Evolutionary conservation across 371 early-diverging fungal species (phyloP).

Genomic region (Apophysomyces ossiformis): DNA sequence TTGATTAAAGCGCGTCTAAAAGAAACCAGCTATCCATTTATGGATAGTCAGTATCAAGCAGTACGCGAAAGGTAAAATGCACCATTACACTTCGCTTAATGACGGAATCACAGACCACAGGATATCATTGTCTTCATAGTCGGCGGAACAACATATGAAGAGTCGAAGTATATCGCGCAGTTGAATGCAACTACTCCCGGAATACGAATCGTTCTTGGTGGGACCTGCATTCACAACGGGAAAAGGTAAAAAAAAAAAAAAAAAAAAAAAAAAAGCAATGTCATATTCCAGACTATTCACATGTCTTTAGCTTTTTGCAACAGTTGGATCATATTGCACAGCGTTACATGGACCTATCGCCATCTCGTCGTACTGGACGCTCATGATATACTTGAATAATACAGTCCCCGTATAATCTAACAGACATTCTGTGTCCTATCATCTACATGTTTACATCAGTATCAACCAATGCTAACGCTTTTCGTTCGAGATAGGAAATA

Average conservation of each 20-base stretch:
- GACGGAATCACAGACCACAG: conserved; percentile 68
- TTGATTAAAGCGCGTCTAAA: conserved; percentile 82
- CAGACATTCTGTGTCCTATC: too few relatives aligned
- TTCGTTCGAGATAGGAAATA: too few relatives aligned
- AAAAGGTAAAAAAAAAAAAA: conserved; percentile 41
- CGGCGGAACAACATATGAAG: conserved; percentile 94
- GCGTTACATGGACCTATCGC: conserved; percentile 12
- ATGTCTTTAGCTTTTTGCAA: conserved; percentile 22
- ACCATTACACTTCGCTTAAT: background rate
- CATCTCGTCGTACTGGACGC: conserved; percentile 11
- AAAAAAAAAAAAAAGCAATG: background rate
- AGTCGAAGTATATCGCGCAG: conserved; percentile 82
- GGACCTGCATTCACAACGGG: conserved; percentile 86
- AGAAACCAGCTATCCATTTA: conserved; percentile 79
- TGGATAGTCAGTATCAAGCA: conserved; percentile 42
- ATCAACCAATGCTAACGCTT: too few relatives aligned
- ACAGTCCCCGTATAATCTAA: background rate
- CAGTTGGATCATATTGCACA: conserved; percentile 18
- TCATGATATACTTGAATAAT: conserved; percentile 11
- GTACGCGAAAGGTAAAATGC: conserved; percentile 63
- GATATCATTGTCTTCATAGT: conserved; percentile 93
- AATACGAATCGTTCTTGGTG: conserved; percentile 85
- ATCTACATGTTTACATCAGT: too few relatives aligned
- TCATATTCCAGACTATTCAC: too few relatives aligned
- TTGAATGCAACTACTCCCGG: conserved; percentile 79